A percentile compares a stretch with the other conserved stretches of the same genome.
These are phyloP conservation scores for Pilaira anomala DNA, from an alignment of 192 early-diverging fungal species.

Conservation along the genomic window DNA sequence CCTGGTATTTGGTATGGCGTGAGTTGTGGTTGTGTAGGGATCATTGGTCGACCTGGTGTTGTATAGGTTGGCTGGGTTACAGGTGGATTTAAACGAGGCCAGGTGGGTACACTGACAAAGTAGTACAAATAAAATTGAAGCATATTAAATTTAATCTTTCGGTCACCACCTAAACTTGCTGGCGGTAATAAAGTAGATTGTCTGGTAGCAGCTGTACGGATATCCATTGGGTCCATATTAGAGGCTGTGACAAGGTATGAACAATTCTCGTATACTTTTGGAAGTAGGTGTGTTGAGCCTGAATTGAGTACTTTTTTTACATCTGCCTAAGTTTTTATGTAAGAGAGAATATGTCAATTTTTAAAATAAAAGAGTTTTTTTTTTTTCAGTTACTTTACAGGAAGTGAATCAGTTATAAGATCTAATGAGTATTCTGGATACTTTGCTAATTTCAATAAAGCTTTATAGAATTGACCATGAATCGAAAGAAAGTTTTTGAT, in stretches of 20 bases:
- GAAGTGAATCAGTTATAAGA: no score
- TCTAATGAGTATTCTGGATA: no score
- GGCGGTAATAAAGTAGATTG: background rate
- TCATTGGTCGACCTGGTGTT: no score
- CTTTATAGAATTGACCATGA: no score
- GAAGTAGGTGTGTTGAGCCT: background rate
- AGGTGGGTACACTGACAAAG: slow-evolving; percentile 9
- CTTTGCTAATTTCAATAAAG: no score
- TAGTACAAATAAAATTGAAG: slow-evolving; percentile 7
- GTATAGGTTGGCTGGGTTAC: no score
- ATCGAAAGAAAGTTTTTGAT: no score
- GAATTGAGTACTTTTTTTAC: background rate
- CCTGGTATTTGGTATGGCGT: background rate
- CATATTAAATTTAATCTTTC: slow-evolving; percentile 2
- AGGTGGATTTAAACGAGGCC: background rate
- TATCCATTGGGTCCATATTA: background rate
- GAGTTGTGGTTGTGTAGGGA: no score
- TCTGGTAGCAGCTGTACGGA: slow-evolving; percentile 3
- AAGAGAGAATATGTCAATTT: no score
- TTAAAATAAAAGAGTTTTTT: no score
- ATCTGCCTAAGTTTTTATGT: background rate
- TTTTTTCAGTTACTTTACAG: no score
- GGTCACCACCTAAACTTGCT: background rate
- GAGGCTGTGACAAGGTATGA: background rate
- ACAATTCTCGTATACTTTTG: background rate